Conservation (phyloP, 2,329 filamentous ascomycete species). For the Trichocomaceae sp. region DNA sequence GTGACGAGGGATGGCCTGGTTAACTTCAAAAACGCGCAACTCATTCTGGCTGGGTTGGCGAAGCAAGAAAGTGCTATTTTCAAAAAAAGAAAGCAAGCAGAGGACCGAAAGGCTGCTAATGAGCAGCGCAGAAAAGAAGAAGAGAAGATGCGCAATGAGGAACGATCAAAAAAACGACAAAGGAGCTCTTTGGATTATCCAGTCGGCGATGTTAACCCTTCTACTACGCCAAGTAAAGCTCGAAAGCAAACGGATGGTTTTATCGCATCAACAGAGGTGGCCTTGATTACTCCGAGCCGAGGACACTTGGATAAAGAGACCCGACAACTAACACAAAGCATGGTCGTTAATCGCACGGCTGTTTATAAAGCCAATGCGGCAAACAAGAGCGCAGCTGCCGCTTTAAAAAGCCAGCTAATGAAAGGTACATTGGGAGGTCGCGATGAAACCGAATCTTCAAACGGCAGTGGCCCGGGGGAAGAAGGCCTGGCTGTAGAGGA, state of each 20-base stretch:
- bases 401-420: conserved; percentile 73
- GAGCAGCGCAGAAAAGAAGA: conserved; percentile 72
- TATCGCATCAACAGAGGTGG: conserved; percentile 42
- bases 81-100: conserved; percentile 73
- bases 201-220: conserved; percentile 29
- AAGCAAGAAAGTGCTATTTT: conserved; percentile 95
- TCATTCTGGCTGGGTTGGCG: conserved; percentile 79
- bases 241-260: conserved; percentile 24
- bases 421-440: conserved; percentile 20
- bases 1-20: conserved; percentile 92
- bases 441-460: conserved; percentile 22
- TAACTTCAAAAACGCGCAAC: conserved; percentile 76
- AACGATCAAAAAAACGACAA: conserved; percentile 37
- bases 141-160: conserved; percentile 48
- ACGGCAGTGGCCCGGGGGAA: conserved; percentile 15
- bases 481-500: conserved; percentile 22
- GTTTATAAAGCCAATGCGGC: conserved; percentile 65
- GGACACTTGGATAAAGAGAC: conserved; percentile 51
- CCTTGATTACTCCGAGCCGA: conserved; percentile 52
- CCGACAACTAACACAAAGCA: conserved; percentile 69
- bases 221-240: conserved; percentile 17
- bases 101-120: conserved; percentile 74
- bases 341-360: conserved; percentile 69
- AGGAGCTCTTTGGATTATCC: conserved; percentile 42
- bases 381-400: conserved; percentile 91